phyloP scores from a whole-genome alignment of 345 rosid genomes.

The Chamaenerion angustifolium region DNA sequence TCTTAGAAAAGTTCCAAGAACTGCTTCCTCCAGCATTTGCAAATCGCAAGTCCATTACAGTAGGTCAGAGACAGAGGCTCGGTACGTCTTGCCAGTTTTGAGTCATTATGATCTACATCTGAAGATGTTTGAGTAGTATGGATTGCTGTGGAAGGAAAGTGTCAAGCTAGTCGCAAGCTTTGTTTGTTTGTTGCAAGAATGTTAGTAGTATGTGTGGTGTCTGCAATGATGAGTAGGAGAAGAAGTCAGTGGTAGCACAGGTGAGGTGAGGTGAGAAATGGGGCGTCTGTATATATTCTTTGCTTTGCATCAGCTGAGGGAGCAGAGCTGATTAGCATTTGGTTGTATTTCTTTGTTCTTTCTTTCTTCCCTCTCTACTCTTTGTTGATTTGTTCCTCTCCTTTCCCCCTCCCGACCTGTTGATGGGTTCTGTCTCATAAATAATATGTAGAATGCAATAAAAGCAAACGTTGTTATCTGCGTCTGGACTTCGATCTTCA shows the following conservation, averaged over 20 bases:
- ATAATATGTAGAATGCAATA: slow-evolving; percentile 32
- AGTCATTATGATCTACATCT: slow-evolving; percentile 17
- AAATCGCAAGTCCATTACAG: slow-evolving; percentile 45
- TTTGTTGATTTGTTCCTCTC: not conserved
- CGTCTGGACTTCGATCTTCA: not conserved
- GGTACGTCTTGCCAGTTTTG: slow-evolving; percentile 99
- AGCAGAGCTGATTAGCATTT: slow-evolving; percentile 15
- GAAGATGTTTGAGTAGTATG: slow-evolving; percentile 14
- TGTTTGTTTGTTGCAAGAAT: slow-evolving; percentile 3
- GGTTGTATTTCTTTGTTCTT: slow-evolving; percentile 11
- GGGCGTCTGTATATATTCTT: slow-evolving; percentile 29
- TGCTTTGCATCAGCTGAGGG: slow-evolving; percentile 8
- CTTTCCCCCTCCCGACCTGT: not conserved
- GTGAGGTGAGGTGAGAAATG: slow-evolving; percentile 7
- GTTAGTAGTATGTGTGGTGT: not conserved
- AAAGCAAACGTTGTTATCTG: slow-evolving; percentile 9
- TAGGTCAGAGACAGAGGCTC: slow-evolving; percentile 77
- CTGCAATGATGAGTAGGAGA: not conserved
- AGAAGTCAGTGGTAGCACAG: not conserved
- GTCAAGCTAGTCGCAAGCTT: slow-evolving; percentile 1
- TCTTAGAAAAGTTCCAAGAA: slow-evolving; percentile 66
- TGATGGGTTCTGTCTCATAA: slow-evolving; percentile 34
- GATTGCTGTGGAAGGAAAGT: not conserved
- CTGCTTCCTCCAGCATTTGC: slow-evolving; percentile 59
- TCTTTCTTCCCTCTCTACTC: slow-evolving; percentile 1